Base-by-base conservation (phyloP, 768 basidiomycete species). In the Suillus tomentosus region DNA sequence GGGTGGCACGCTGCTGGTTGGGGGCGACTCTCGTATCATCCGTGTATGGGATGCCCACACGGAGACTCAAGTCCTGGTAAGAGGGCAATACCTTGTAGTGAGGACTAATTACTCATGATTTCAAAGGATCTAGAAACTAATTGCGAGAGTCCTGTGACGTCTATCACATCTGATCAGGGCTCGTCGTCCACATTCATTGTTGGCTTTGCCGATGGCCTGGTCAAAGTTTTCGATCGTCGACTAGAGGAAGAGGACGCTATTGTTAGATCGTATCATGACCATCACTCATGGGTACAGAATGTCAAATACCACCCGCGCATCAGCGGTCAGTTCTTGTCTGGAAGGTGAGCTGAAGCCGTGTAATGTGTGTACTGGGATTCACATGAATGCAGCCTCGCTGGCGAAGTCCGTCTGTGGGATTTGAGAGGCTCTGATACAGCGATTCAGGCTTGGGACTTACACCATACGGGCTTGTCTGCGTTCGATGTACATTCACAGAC, bases 31-130 rank as follows among this genome's bases (percentile, higher is more conserved):
- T 43, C 86, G 88, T 63, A 87, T 89, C 45, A 90, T 99, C 65
- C 85, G 94, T 64, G 83, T 95, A 5, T 99, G 97, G 97, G 96
- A 99, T 73, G 96, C 95, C 10, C 89, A 93, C 67, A 91, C 91
- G 2, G 97, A 99, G 74, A 87, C 83, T 31, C 85, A 87, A 63
- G 79, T 89, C 51, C 73, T 90, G 79, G 93, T 95, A 69, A 67
- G 87, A 75, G 47, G 45, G n/a, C 62, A 24, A 37, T 6, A 43
- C 24, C 10, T 22, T 8, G 2, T 31, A 17, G 17, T 67, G 27
- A 69, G 55, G 47, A 50, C 47, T 53, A 22, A 62, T 24, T 9
- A 42, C 15, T 58, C 43, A 54, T 53, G 17, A 42, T 62, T 17
- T 34, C 27, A 7, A 70, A 98, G 96, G 94, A 96, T 71, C 76